phyloP scores from a whole-genome alignment of 2,329 filamentous ascomycete genomes.

The Aureobasidium subglaciale region DNA sequence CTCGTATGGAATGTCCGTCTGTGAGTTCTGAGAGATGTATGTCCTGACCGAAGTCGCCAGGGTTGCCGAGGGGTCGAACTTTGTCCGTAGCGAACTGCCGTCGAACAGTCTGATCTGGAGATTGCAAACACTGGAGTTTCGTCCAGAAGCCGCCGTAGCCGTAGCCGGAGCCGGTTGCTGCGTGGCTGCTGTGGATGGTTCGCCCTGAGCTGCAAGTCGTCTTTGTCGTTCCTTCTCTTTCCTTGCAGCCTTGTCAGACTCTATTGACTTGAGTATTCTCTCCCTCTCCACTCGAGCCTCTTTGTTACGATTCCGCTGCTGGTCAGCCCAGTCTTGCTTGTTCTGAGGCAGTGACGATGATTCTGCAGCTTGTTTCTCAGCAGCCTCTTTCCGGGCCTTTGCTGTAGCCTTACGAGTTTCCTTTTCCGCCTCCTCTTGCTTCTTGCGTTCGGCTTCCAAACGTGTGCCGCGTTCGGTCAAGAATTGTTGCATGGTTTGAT shows the following conservation, averaged over 20 bases:
- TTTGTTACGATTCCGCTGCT: conserved; percentile 53
- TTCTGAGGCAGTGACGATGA: conserved; percentile 20
- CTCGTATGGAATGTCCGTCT: conserved; percentile 53
- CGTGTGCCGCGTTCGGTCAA: conserved; percentile 7
- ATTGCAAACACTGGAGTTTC: conserved; percentile 18
- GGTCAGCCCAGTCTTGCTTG: conserved; percentile 28
- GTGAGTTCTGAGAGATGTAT: conserved; percentile 62
- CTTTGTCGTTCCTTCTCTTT: conserved; percentile 49
- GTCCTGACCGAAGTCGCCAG: conserved; percentile 60
- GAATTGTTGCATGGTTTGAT: conserved; percentile 8
- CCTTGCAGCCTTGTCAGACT: conserved; percentile 66
- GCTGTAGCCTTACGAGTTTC: conserved; percentile 34
- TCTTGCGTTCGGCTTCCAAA: conserved; percentile 22
- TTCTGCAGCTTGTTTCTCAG: conserved; percentile 25
- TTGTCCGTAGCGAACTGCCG: conserved; percentile 67
- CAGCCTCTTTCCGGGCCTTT: conserved; percentile 33
- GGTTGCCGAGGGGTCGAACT: conserved; percentile 55
- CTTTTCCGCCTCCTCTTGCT: conserved; percentile 44
- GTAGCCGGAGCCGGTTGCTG: conserved; percentile 5
- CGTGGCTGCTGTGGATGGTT: conserved; percentile 30
- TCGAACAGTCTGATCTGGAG: conserved; percentile 80
- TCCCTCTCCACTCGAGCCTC: conserved; percentile 62
- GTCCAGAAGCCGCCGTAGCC: background rate
- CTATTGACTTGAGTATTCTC: conserved; percentile 66
- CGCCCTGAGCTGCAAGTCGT: conserved; percentile 33